Conservation (phyloP, 352 stramenopile genomes). For the Phytopythium delawarense region DNA sequence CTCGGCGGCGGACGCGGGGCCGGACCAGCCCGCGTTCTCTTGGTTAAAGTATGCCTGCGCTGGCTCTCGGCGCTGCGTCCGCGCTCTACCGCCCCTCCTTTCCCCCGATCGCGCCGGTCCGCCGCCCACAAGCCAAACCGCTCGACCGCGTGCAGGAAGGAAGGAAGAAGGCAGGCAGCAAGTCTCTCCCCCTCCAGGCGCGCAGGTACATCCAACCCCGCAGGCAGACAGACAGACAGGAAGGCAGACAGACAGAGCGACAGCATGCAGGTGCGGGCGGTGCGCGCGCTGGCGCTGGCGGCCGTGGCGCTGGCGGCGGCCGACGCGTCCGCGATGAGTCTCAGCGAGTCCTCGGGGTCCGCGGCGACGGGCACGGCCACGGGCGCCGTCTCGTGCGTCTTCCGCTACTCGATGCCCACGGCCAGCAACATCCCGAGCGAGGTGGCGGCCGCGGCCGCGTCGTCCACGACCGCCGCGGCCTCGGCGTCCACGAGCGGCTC, state of each 20-base stretch:
- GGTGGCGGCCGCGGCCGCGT: constrained; percentile 16
- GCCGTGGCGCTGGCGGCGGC: constrained; percentile 13
- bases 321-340: constrained; percentile 33
- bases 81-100: neutral
- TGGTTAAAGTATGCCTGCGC: neutral
- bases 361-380: constrained; percentile 12
- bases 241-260: neutral
- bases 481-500: constrained; percentile 18
- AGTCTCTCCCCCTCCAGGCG: neutral
- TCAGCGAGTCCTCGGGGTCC: constrained; percentile 22
- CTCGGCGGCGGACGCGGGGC: neutral
- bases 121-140: constrained; percentile 2
- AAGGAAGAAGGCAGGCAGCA: neutral
- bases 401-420: constrained; percentile 54
- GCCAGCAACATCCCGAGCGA: constrained; percentile 35
- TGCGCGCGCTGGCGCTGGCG: constrained; percentile 9
- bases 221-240: no score
- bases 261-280: constrained; percentile 4
- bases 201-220: no score
- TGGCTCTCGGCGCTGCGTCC: neutral
- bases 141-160: neutral
- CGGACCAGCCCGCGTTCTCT: neutral
- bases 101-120: neutral
- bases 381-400: constrained; percentile 35
- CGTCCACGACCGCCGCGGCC: constrained; percentile 6